These are phyloP conservation scores for Yamadazyma diddensiae DNA, from an alignment of 1,139 yeast species.

Conservation along the genomic window DNA sequence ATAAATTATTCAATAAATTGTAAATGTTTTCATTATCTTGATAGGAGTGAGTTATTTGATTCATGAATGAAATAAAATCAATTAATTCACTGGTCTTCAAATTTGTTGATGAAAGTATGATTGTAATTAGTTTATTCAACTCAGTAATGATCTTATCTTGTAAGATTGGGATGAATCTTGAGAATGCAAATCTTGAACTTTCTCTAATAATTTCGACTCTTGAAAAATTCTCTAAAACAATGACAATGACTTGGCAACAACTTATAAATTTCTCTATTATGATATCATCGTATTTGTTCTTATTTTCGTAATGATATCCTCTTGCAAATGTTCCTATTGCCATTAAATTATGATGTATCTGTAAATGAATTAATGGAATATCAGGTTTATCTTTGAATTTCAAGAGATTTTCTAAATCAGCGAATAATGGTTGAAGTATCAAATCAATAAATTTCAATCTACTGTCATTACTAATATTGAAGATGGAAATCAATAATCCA, in stretches of 20 bases:
- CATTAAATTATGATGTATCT: conserved; percentile 82
- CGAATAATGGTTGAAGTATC: conserved; percentile 75
- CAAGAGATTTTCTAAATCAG: conserved; percentile 54
- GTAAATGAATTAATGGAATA: conserved; percentile 47
- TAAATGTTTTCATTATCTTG: conserved; percentile 66
- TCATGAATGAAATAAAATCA: conserved; percentile 81
- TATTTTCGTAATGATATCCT: conserved; percentile 60
- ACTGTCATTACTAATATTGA: conserved; percentile 26
- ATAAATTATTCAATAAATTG: conserved; percentile 66
- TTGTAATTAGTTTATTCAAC: conserved; percentile 69
- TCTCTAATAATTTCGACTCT: conserved; percentile 73
- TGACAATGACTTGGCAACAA: conserved; percentile 79
- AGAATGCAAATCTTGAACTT: conserved; percentile 81
- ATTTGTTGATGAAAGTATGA: conserved; percentile 67
- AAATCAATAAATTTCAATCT: conserved; percentile 54
- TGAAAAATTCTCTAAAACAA: conserved; percentile 74
- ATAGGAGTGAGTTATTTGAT: conserved; percentile 82
- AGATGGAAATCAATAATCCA: conserved; percentile 61
- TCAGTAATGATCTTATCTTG: conserved; percentile 46
- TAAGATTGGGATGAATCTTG: conserved; percentile 78
- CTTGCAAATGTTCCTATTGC: conserved; percentile 88
- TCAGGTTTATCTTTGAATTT: conserved; percentile 8
- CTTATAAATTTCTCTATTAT: conserved; percentile 56
- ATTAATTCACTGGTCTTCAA: conserved; percentile 63
- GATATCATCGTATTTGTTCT: conserved; percentile 26